Evolutionary conservation across 2,329 filamentous ascomycete genomes (phyloP), one percentile per base, ranked within the genome.

Genomic region (Colletotrichum godetiae): DNA sequence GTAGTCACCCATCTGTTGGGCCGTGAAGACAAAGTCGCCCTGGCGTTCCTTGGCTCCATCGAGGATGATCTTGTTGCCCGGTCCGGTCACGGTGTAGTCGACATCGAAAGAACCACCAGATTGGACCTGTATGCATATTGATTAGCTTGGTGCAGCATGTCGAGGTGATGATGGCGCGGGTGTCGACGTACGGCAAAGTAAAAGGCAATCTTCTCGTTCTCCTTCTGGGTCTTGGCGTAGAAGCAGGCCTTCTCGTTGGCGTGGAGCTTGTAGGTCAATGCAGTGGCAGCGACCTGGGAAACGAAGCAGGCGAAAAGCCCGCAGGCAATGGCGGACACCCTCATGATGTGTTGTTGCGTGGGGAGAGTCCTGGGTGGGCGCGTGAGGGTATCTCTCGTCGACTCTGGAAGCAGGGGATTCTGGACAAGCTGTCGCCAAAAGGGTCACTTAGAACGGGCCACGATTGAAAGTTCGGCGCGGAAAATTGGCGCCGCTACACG

Each of bases 231-330:
- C 77, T 91, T 87, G 70, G 94, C 90, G 83, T 94, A 98, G 90
- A 99, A 99, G 88, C 97, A 99, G 74, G 97, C 95, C 85, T 94
- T 95, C 88, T 98, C 97, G 86, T 97, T 94, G 63, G 97, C 94
- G 65, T 89, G 86, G 59, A 99, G 89, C 85, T 95, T 94, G 88
- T 98, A 99, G 60, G 97, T 99, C 81, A 99, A 89, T 53, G 97
- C 95, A 5, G 97, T 99, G 49, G 95, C 95, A 67, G 93, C 92
- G 66, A 92, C 93, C 74, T 93, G 86, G 73, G 93, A 92, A 70
- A 91, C 85, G 76, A 94, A 84, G 79, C 89, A 91, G 86, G 93
- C 93, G 82, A 97, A 81, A 67, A 97, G 88, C 86, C 92, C 91
- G 78, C 89, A 87, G 67, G 91, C 85, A 74, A 94, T 79, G 76